Evolutionary conservation across 345 rosid species (phyloP).

Genomic region (Gossypium ekmanianum): DNA sequence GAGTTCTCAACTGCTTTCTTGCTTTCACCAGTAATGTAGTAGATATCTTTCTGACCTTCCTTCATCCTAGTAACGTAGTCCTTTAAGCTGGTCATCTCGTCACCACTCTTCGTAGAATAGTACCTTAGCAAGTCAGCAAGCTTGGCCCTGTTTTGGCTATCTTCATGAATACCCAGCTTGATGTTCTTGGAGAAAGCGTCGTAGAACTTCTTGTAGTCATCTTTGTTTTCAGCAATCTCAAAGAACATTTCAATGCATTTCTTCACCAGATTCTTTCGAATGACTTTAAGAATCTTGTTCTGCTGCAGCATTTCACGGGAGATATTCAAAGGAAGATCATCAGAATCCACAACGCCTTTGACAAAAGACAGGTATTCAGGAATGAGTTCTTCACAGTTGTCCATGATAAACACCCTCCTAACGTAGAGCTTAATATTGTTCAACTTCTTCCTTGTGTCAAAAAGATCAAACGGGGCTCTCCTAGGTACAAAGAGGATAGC

Average conservation of each 20-base stretch:
- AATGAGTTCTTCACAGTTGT: constrained; percentile 48
- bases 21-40: constrained; percentile 53
- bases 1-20: constrained; percentile 22
- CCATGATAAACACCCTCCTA: constrained; percentile 43
- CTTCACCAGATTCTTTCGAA: constrained; percentile 42
- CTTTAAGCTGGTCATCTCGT: constrained; percentile 44
- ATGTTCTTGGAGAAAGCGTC: constrained; percentile 43
- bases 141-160: constrained; percentile 36
- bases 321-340: constrained; percentile 39
- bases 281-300: constrained; percentile 45
- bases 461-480: constrained; percentile 40
- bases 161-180: constrained; percentile 43
- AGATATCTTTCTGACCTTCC: constrained; percentile 58
- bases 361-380: constrained; percentile 35
- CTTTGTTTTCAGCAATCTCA: constrained; percentile 43
- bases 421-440: constrained; percentile 44
- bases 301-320: constrained; percentile 44
- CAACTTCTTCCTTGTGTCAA: constrained; percentile 37
- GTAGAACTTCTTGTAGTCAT: constrained; percentile 39
- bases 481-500: constrained; percentile 38
- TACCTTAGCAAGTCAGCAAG: constrained; percentile 31
- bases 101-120: constrained; percentile 39
- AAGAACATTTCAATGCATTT: constrained; percentile 45
- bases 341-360: constrained; percentile 26
- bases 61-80: constrained; percentile 67